These are phyloP conservation scores for Hyphopichia homilentoma DNA, from an alignment of 805 yeast genomes.

Conservation along the genomic window DNA sequence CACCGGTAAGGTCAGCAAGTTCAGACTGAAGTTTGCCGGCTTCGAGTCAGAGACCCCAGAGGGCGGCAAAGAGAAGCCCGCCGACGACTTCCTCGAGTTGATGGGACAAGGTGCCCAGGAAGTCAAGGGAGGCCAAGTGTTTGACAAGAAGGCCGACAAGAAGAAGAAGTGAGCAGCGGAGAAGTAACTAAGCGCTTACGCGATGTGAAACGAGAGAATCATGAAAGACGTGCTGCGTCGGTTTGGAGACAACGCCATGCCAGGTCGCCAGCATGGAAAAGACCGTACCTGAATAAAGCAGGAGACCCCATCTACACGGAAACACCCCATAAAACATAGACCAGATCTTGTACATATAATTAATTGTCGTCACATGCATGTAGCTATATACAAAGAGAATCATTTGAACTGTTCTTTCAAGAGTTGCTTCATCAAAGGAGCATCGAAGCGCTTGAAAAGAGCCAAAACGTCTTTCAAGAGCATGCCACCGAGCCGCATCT, in stretches of 20 bases:
- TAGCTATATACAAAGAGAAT: too few species aligned
- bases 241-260: too few species aligned
- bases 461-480: slow-evolving; percentile 13
- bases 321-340: too few species aligned
- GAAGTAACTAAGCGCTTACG: slow-evolving; percentile 1
- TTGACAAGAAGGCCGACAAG: slow-evolving; percentile 42
- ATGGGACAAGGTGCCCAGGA: slow-evolving; percentile 55
- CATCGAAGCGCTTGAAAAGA: background rate
- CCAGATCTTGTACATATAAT: too few species aligned
- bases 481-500: slow-evolving; percentile 26
- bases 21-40: slow-evolving; percentile 62
- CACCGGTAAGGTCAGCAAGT: slow-evolving; percentile 73
- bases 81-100: slow-evolving; percentile 55
- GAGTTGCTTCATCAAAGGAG: background rate
- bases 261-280: too few species aligned
- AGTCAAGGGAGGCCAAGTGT: slow-evolving; percentile 54
- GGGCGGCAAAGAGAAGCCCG: slow-evolving; percentile 6
- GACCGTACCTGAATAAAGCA: too few species aligned
- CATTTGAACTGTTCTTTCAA: too few species aligned
- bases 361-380: too few species aligned
- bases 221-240: too few species aligned
- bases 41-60: slow-evolving; percentile 23
- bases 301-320: too few species aligned
- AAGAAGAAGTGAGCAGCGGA: slow-evolving; percentile 26
- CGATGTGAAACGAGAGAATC: too few species aligned